Conservation (phyloP, 176 grass and related monocot species). For the Coix lacrymajobi region DNA sequence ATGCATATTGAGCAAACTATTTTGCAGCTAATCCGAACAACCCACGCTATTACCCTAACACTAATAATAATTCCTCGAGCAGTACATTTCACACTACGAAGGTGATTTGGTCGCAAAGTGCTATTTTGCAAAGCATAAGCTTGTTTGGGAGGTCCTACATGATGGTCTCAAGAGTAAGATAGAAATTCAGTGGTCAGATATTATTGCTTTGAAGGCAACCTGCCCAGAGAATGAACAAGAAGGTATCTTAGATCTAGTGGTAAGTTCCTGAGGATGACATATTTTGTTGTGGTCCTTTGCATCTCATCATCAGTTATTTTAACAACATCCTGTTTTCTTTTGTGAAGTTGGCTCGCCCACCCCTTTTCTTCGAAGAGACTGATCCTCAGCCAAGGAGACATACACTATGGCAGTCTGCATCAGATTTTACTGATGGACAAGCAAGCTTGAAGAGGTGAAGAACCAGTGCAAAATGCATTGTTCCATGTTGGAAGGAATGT, state of each 20-base stretch:
- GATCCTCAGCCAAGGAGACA: slow-evolving; percentile 92
- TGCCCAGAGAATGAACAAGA: slow-evolving; percentile 48
- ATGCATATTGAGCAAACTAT: not conserved
- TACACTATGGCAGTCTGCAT: slow-evolving; percentile 60
- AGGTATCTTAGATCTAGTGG: slow-evolving; percentile 59
- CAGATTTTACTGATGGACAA: slow-evolving; percentile 80
- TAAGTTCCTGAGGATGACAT: slow-evolving; percentile 20
- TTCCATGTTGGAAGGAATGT: not conserved
- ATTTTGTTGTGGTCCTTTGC: not conserved
- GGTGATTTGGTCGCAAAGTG: slow-evolving; percentile 83
- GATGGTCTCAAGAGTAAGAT: slow-evolving; percentile 77
- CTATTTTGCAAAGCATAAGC: slow-evolving; percentile 81
- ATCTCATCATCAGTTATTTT: not conserved
- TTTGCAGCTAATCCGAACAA: not conserved
- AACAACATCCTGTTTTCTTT: slow-evolving; percentile 16
- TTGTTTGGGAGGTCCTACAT: slow-evolving; percentile 82
- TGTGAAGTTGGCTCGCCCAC: slow-evolving; percentile 62
- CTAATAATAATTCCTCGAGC: slow-evolving; percentile 10
- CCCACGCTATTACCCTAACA: not conserved
- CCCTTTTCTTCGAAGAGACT: slow-evolving; percentile 76
- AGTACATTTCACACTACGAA: slow-evolving; percentile 64
- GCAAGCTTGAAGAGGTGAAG: slow-evolving; percentile 64
- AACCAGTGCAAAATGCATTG: not conserved
- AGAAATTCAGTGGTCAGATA: slow-evolving; percentile 79
- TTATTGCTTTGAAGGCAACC: slow-evolving; percentile 55